phyloP scores from a whole-genome alignment of 1,284 basidiomycete genomes.

The Chondrostereum purpureum region DNA sequence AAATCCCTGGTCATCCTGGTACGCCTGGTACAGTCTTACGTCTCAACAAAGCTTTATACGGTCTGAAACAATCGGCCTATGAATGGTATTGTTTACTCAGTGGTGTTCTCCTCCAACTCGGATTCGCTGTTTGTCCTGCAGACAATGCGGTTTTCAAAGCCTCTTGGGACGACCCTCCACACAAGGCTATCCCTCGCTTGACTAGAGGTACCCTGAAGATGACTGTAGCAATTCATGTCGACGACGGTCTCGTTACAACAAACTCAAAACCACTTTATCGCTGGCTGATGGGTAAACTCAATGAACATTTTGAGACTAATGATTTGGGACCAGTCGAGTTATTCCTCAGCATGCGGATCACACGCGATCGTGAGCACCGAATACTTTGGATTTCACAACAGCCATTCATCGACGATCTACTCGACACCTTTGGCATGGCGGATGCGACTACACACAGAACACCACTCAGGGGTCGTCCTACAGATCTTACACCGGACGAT shows the following conservation, averaged over 20 bases:
- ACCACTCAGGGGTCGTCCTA: background rate
- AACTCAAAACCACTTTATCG: conserved; percentile 1
- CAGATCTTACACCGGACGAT: background rate
- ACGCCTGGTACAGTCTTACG: no score
- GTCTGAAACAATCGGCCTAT: no score
- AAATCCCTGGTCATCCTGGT: no score
- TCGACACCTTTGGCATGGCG: conserved; percentile 2
- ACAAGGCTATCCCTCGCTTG: no score
- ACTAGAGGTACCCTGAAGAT: background rate
- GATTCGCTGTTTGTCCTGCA: no score
- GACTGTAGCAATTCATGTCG: no score
- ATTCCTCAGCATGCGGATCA: conserved; percentile 6
- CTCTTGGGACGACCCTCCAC: no score
- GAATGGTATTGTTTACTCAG: no score
- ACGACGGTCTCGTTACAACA: conserved; percentile 3
- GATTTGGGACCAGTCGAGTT: background rate
- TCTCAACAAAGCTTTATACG: no score
- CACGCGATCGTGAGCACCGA: background rate
- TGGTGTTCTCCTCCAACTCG: no score
- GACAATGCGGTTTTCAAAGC: no score
- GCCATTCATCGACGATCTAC: conserved; percentile 4
- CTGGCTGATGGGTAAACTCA: conserved; percentile 2
- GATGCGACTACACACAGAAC: background rate
- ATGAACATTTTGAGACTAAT: no score
- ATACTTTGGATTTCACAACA: conserved; percentile 6